phyloP scores from a whole-genome alignment of 2,329 filamentous ascomycete species.

The Microcyclospora tardicrescens region DNA sequence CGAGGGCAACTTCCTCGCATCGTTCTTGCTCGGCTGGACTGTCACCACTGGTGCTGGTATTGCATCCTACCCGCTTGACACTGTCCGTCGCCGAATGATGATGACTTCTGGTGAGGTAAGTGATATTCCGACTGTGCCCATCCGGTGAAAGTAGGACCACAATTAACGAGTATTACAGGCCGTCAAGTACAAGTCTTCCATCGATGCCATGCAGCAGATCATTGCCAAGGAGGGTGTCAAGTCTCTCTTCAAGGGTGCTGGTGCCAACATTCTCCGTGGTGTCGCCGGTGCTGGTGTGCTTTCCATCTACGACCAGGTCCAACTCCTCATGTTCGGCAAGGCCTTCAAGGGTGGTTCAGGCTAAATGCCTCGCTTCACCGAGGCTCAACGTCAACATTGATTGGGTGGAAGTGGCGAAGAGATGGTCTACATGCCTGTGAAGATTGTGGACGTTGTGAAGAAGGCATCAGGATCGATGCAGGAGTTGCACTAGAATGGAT shows the following conservation, averaged over 20 bases:
- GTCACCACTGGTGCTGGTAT: conserved; percentile 99
- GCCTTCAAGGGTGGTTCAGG: conserved; percentile 61
- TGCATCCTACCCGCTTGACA: conserved; percentile 99
- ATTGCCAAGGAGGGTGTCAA: conserved; percentile 93
- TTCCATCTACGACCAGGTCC: conserved; percentile 99
- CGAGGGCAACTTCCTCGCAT: conserved; percentile 98
- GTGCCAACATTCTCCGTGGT: conserved; percentile 99
- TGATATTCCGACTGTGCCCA: conserved; percentile 10
- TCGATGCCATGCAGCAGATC: conserved; percentile 94
- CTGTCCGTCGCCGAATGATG: conserved; percentile 99
- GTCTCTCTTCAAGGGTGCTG: conserved; percentile 99
- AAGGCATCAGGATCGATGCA: neutral
- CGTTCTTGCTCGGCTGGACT: conserved; percentile 94
- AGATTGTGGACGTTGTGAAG: conserved; percentile 17
- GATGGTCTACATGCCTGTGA: conserved; percentile 19
- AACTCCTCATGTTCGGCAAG: conserved; percentile 99
- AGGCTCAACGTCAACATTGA: neutral
- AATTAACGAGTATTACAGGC: conserved; percentile 45
- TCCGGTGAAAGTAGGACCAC: neutral
- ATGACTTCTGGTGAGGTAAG: conserved; percentile 75
- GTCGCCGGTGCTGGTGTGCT: conserved; percentile 99
- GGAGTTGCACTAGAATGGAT: conserved; percentile 13
- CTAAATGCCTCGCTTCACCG: neutral
- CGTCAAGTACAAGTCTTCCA: conserved; percentile 98
- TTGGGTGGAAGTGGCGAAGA: neutral